Base-by-base conservation (phyloP, 2,329 filamentous ascomycete species). In the Neofusicoccum umdonicola region DNA sequence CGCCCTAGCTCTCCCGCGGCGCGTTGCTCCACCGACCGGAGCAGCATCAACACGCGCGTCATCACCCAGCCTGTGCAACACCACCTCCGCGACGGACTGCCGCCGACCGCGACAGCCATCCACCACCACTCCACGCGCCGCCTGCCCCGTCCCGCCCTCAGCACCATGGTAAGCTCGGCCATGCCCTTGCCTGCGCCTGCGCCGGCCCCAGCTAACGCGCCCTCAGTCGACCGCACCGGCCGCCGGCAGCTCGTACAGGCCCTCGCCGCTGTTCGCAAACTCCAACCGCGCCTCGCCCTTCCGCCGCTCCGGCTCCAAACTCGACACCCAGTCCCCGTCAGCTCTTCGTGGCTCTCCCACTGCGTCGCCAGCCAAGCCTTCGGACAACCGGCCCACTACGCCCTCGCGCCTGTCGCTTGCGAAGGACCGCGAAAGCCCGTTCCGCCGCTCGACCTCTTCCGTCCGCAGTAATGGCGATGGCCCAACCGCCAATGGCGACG, bases 231-330 rank as follows among this genome's bases (percentile, higher is more conserved):
- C 61, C 31, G 51, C 61, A 27, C 61, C 61, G 19, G 61, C 41
- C 48, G 27, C 50, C 34, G 15, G n/a, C 31, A 73, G 74, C 13
- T 72, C 72, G 61, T 75, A 76, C 70, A 80, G 77, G 68, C 78
- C 78, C 47, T 79, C 76, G 13, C 76, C 76, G 19, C 76, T 81
- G 66, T 80, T 80, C 73, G 78, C 77, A 69, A 78, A 76, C 70
- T 73, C 62, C 51, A 48, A 48, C 37, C 78, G 79, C 67, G 74
- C 77, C 52, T 81, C 79, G 64, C 79, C 79, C 48, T 81, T 81
- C 68, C 74, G 78, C 65, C 74, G 79, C 34, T 76, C 78, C 15
- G 77, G 77, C 66, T 79, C 79, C 11, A 51, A 37, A 61, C 77
- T 79, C 48, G 69, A 75, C 34, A 66, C 70, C 22, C 68, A 68